These are phyloP conservation scores for Debaryomycetaceae sp. DNA, from an alignment of 1,139 yeast genomes.

Conservation along the genomic window DNA sequence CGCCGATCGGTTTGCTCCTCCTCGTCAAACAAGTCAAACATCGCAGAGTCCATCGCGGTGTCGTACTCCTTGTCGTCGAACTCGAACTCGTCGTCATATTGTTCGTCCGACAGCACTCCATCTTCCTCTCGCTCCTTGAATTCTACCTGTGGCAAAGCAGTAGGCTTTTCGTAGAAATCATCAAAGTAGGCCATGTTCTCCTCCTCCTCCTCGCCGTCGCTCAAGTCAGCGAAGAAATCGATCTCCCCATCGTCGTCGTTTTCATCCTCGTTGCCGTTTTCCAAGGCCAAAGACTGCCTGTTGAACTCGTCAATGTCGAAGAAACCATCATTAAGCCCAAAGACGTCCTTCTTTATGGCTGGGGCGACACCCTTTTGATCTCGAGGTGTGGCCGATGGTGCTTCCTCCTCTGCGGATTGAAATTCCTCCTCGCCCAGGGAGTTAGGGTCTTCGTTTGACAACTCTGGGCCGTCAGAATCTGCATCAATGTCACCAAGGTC, in stretches of 20 bases:
- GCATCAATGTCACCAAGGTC: conserved; percentile 14
- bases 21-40: conserved; percentile 59
- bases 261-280: conserved; percentile 45
- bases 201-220: conserved; percentile 51
- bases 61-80: conserved; percentile 45
- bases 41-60: conserved; percentile 52
- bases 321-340: conserved; percentile 78
- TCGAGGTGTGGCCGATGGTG: conserved; percentile 12
- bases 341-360: conserved; percentile 40
- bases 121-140: conserved; percentile 12
- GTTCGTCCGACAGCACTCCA: conserved; percentile 21
- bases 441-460: no score
- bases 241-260: conserved; percentile 47
- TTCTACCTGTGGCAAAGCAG: no score
- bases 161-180: conserved; percentile 66
- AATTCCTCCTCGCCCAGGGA: no score
- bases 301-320: conserved; percentile 85
- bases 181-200: conserved; percentile 63
- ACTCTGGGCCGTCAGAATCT: conserved; percentile 6
- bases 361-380: conserved; percentile 16
- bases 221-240: conserved; percentile 57
- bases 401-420: conserved; percentile 11
- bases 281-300: conserved; percentile 72
- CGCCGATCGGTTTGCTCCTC: conserved; percentile 24
- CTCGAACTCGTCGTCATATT: conserved; percentile 30